phyloP scores from a whole-genome alignment of 2,329 filamentous ascomycete genomes.

The Botrytis fragariae region DNA sequence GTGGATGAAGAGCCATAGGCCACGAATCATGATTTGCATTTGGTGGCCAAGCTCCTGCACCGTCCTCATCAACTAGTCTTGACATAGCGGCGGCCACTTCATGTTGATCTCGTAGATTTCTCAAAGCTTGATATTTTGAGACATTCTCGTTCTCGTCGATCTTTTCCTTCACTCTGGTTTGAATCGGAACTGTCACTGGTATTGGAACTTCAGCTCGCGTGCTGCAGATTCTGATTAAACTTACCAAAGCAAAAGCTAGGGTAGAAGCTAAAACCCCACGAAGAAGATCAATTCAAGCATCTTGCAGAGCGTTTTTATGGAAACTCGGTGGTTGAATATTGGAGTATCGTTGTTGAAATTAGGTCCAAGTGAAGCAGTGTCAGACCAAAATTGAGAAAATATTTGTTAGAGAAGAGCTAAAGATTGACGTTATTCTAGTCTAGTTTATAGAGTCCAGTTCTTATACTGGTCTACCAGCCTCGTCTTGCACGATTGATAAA shows the following conservation, averaged over 20 bases:
- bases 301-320: not conserved
- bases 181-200: not conserved
- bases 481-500: not conserved
- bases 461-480: not conserved
- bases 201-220: not conserved
- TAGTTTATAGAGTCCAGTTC: not conserved
- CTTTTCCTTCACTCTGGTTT: not conserved
- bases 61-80: conserved; percentile 9
- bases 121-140: conserved; percentile 11
- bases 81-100: conserved; percentile 6
- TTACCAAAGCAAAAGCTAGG: not conserved
- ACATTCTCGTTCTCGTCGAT: conserved; percentile 6
- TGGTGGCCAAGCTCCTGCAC: conserved; percentile 18
- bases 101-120: conserved; percentile 4
- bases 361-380: too few species aligned
- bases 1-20: conserved; percentile 9
- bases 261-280: conserved; percentile 2
- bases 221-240: not conserved
- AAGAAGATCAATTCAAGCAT: conserved; percentile 9
- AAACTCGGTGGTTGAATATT: conserved; percentile 5
- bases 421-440: not conserved
- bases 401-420: not conserved
- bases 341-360: not conserved
- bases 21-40: conserved; percentile 11
- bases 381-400: not conserved